Base-by-base conservation (phyloP, 2,329 filamentous ascomycete genomes). In the Clonostachys solani region DNA sequence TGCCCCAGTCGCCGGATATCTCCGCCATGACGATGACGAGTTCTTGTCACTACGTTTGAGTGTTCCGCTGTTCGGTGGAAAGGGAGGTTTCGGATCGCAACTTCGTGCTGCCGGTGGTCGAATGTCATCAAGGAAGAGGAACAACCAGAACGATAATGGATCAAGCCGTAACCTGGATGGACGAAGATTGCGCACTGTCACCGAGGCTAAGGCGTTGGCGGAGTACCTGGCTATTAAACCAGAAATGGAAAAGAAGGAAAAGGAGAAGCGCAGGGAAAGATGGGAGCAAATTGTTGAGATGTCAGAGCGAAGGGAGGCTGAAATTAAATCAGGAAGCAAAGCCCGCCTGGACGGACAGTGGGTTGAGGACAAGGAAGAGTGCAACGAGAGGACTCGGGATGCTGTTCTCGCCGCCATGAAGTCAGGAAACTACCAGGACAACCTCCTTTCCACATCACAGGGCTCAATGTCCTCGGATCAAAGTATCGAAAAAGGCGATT, bases 71-170 rank as follows among this genome's bases (percentile, higher is more conserved):
- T 88, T 86, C 56, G 94, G 95, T 72, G 95, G 95, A 63, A 99
- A 99, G 64, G 94, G 94, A 67, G 94, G 94, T 60, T 99, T 99
- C 64, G 94, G 94, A 46, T 97, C 92, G 2, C 95, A 99, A 66
- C 83, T 99, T 36, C 89, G 95, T 61, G 94, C 95, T 1, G 94
- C 94, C 4, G 94, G 95, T 62, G 94, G 95, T 38, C 92, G 95
- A 71, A 99, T 99, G 94, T 95, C 91, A 3, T 92, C 89, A n/a
- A 81, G 81, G 59, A 95, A 95, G 73, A 94, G 92, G 76, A 86
- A 86, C 60, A 86, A 86, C 47, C 83, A 88, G 57, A 90, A 95
- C 36, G 85, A 90, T 51, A 92, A 95, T 60, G 92, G 84, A 19
- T 96, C 92, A 3, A 96, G 89, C 61, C 84, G 94, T 53, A 99